phyloP scores from a whole-genome alignment of 192 early-diverging fungal genomes.

The Rhizoclosmatium sp. region DNA sequence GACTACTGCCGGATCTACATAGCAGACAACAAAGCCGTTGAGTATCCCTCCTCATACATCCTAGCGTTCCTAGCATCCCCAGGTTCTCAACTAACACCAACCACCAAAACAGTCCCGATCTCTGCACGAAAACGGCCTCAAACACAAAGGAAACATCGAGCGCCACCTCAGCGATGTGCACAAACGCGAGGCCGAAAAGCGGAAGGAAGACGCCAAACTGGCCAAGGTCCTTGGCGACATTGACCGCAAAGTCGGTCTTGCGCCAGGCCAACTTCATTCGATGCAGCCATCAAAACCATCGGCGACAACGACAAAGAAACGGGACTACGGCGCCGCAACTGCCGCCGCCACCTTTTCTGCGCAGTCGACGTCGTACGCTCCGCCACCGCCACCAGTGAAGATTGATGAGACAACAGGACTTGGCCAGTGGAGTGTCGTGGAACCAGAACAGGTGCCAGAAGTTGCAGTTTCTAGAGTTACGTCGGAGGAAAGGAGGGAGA shows the following conservation, averaged over 20 bases:
- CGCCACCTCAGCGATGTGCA: conserved; percentile 74
- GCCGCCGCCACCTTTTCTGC: background rate
- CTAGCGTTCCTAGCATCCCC: background rate
- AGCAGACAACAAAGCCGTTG: conserved; percentile 83
- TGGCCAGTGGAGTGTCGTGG: conserved; percentile 10
- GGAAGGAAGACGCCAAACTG: conserved; percentile 67
- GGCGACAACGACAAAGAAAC: no score
- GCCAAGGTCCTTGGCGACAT: conserved; percentile 44
- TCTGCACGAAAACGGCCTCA: conserved; percentile 78
- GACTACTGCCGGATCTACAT: conserved; percentile 85
- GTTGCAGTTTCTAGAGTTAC: background rate
- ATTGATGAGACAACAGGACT: conserved; percentile 13
- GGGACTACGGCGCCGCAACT: background rate
- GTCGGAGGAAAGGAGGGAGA: background rate
- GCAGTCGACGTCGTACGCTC: background rate
- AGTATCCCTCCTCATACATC: background rate
- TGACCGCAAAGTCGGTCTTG: conserved; percentile 1
- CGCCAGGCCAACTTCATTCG: background rate
- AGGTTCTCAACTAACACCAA: background rate
- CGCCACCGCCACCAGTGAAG: background rate
- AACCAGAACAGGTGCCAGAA: background rate
- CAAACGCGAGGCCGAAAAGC: conserved; percentile 64
- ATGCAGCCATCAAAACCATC: background rate
- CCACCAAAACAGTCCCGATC: conserved; percentile 57
- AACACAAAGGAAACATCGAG: conserved; percentile 87